These are phyloP conservation scores for Cylindrodendrum hubeiense DNA, from an alignment of 2,329 filamentous ascomycete genomes.

Conservation along the genomic window DNA sequence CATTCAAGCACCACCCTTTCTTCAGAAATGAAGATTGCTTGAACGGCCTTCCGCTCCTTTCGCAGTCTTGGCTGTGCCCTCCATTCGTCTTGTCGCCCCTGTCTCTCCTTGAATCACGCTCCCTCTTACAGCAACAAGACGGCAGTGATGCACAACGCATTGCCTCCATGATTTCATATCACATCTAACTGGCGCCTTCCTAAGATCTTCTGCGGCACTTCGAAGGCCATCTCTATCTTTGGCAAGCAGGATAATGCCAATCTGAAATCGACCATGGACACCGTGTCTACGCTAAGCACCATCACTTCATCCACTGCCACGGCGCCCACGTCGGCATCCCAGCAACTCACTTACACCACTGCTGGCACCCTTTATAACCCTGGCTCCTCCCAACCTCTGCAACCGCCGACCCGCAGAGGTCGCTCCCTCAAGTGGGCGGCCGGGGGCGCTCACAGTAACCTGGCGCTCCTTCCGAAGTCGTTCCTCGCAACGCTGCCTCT, in stretches of 20 bases:
- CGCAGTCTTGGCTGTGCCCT: slow-evolving; percentile 18
- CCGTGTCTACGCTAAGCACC: slow-evolving; percentile 42
- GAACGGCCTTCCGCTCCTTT: slow-evolving; percentile 32
- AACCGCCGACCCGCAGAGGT: slow-evolving; percentile 64
- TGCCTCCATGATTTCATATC: slow-evolving; percentile 29
- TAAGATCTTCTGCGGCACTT: slow-evolving; percentile 34
- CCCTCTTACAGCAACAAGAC: slow-evolving; percentile 13
- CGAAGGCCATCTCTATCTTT: slow-evolving; percentile 31
- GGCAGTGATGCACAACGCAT: slow-evolving; percentile 16
- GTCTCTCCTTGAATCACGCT: slow-evolving; percentile 27
- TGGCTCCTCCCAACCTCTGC: slow-evolving; percentile 58
- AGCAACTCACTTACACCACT: slow-evolving; percentile 64
- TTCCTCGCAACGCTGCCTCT: slow-evolving; percentile 52
- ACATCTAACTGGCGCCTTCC: slow-evolving; percentile 49
- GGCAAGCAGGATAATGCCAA: slow-evolving; percentile 34
- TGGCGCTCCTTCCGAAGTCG: slow-evolving; percentile 53
- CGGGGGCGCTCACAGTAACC: slow-evolving; percentile 44
- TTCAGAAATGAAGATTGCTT: slow-evolving; percentile 27
- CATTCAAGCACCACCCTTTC: slow-evolving; percentile 12
- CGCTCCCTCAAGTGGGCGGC: slow-evolving; percentile 58
- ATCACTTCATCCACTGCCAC: slow-evolving; percentile 37
- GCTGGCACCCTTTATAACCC: slow-evolving; percentile 69
- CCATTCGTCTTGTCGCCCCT: slow-evolving; percentile 9
- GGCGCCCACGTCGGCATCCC: slow-evolving; percentile 40
- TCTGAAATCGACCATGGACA: slow-evolving; percentile 47